These are phyloP conservation scores for Sphagnum magellanicum DNA, from an alignment of 228 moss, liverwort and hornwort species.

Conservation along the genomic window DNA sequence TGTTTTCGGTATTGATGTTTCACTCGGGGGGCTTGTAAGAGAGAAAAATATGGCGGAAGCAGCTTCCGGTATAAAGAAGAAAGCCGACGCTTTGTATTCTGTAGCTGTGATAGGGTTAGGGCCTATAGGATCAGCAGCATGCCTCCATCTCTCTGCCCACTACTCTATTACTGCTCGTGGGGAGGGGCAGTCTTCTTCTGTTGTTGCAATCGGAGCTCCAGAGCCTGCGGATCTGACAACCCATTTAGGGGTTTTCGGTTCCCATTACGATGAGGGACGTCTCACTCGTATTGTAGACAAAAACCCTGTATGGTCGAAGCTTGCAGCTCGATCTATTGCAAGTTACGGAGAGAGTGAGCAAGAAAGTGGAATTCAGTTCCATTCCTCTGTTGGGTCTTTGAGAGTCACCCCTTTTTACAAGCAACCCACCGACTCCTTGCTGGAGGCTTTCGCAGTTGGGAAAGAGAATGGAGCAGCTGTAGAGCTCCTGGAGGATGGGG, in stretches of 20 bases:
- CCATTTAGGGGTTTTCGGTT: conserved; percentile 75
- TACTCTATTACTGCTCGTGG: no score
- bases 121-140: conserved; percentile 80
- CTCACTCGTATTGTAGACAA: conserved; percentile 74
- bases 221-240: conserved; percentile 70
- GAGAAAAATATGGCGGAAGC: no score
- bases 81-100: conserved; percentile 15
- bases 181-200: conserved; percentile 19
- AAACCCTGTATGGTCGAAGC: conserved; percentile 78
- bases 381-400: conserved; percentile 68
- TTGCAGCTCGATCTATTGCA: conserved; percentile 82
- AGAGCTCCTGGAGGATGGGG: conserved; percentile 38
- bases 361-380: conserved; percentile 72
- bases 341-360: conserved; percentile 50
- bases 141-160: conserved; percentile 53
- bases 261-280: conserved; percentile 75
- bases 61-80: no score
- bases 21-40: no score
- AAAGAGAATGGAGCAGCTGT: conserved; percentile 57
- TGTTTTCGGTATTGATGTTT: no score
- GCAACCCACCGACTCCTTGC: conserved; percentile 38
- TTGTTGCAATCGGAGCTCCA: conserved; percentile 66
- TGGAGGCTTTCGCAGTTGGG: conserved; percentile 39
- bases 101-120: conserved; percentile 87
- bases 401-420: conserved; percentile 66